Base-by-base conservation (phyloP, 2,329 filamentous ascomycete genomes). In the Fusarium fracticaudum region DNA sequence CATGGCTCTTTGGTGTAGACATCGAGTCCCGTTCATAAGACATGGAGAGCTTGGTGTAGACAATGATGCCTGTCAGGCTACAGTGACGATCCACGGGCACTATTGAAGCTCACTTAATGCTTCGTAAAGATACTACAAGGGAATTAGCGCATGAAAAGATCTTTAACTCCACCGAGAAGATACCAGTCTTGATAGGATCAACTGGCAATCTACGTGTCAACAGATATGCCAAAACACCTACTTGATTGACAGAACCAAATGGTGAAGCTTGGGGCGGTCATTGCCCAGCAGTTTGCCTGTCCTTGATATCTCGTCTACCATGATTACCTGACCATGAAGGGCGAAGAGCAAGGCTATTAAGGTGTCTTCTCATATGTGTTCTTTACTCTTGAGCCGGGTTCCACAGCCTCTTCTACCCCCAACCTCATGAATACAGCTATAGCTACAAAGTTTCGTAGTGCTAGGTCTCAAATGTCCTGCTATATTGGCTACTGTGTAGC, bases 1-100 rank as follows among this genome's bases (percentile, higher is more conserved):
- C 15, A 18, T 45, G 8, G 7, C 6, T 26, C 43, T 26, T 45
- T 45, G 43, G 43, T 45, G 43, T n/a, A 26, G 43, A 15, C 43
- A 45, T 26, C n/a, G 7, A 44, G 43, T 12, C 15, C 43, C 43
- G 15, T 18, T 24, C n/a, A 1, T 10, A 37, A 37, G 35, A 37
- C 41, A 44, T 12, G 9, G 10, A 12, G n/a, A 26, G n/a, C 11
- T 44, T 44, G 10, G 15, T 18, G 10, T 3, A 24, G 17, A 8
- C n/a, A 7, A 13, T 18, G 5, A 9, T 3, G 4, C 11, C n/a
- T 24, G 15, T 3, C n/a, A 18, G 7, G n/a, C 43, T 7, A 24
- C 0, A 5, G 1, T 8, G 0, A 8, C 24, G 15, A 0, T 24
- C n/a, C n/a, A 13, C 3, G 15, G 10, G 11, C n/a, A 44, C 6